Evolutionary conservation across 1,284 basidiomycete species (phyloP), one percentile per base, ranked within the genome.

Genomic region (Phylloboletellus chloephorus): DNA sequence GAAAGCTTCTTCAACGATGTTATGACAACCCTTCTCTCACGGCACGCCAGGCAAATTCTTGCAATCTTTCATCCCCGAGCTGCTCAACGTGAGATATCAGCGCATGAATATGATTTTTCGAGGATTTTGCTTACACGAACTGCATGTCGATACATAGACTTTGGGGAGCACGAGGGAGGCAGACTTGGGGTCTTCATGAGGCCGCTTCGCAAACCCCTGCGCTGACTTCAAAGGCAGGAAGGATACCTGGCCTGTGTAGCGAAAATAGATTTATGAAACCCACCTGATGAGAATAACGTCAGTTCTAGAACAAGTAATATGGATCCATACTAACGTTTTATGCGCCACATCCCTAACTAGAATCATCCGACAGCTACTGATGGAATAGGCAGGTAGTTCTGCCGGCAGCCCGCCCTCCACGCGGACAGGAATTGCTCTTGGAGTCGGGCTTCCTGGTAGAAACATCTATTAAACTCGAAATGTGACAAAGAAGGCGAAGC

Each of bases 81-180:
- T 63, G 41, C 7, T 40, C 28, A 16, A 28, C 11, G 29, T 13
- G 9, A 19, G 7, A n/a, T 16, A 35, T 55, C 19, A 43, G 17
- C 10, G 17, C 17, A 7, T 33, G 13, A 11, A 25, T 6, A 20
- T 24, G 15, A 19, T 9, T 3, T 33, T 20, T 23, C n/a, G 15
- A 24, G 11, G 22, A 38, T 25, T 10, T 23, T 28, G 17, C 57
- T 40, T 30, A 61, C 59, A 6, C 9, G 41, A 17, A 8, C 28
- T 22, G 61, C 59, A 11, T 64, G 51, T 31, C 62, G 53, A 47
- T 61, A 63, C 59, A 64, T 61, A n/a, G 59, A 64, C 44, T 64
- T 61, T 41, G 59, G 61, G 12, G 59, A 64, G 16, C 62, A 61
- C 23, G 31, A 2, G 4, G 49, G 48, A 15, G 43, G 31, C 1